Base-by-base conservation (phyloP, 306 rosid species). In the Cucurbita pepo region DNA sequence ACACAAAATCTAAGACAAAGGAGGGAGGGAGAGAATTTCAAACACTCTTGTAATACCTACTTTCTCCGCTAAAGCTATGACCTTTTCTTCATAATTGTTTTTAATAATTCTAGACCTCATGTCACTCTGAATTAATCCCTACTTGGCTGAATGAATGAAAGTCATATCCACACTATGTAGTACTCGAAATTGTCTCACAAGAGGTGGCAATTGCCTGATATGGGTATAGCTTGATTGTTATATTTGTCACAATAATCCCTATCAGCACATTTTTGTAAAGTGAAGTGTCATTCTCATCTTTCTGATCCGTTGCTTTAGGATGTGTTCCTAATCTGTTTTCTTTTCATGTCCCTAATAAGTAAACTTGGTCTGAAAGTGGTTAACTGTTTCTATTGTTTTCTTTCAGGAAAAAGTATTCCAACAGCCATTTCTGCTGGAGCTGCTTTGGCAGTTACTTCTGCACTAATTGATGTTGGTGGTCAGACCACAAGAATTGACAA, bases 351-450 rank as follows among this genome's bases (percentile, higher is more conserved):
- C 18, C 51, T 48, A 57, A 2, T 37, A 34, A 65, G 65, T 41
- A 52, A 40, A 25, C 75, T 72, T 21, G 52, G 59, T 74, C 37
- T n/a, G 14, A 16, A 13, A 76, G 38, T 59, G 75, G 77, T 56
- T 79, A 69, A 73, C 61, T 60, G 19, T 51, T 48, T 36, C 59
- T 70, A 53, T 59, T 38, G 50, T 62, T 83, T 50, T 85, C 70
- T 81, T 77, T 78, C 79, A 94, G 99, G 86, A 81, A 87, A 82
- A 84, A 94, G 89, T 86, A 88, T 94, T 78, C 72, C 87, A 75
- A 88, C 89, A 5, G 99, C 99, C 69, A 61, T 94, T 77, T 83
- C 97, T 55, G 97, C 99, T 5, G 99, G 99, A 78, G 66, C 96
- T 25, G 97, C 97, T 58, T 79, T 94, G 82, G 99, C 91, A 2